Evolutionary conservation across 2,329 filamentous ascomycete genomes (phyloP).

Genomic region (Paecilomyces fulvus): DNA sequence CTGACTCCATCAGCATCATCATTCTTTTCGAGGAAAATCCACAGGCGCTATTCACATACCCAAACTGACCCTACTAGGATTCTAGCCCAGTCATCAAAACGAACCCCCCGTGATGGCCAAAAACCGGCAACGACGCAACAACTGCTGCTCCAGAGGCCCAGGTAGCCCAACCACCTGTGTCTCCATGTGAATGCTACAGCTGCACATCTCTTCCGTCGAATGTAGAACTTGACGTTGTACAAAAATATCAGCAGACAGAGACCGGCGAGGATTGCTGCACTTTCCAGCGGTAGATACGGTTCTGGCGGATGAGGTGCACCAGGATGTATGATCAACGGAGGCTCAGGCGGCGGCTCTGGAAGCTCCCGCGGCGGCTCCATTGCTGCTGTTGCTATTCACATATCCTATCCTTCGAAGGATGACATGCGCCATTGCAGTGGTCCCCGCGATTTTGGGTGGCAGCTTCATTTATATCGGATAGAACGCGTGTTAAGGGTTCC

Average conservation of each 20-base stretch:
- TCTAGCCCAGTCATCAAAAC: neutral
- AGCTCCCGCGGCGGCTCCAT: neutral
- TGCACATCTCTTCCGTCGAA: neutral
- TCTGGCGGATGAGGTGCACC: neutral
- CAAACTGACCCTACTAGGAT: neutral
- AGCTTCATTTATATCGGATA: neutral
- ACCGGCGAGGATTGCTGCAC: neutral
- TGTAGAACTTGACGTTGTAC: neutral
- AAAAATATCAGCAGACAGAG: neutral
- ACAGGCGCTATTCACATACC: neutral
- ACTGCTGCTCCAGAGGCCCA: neutral
- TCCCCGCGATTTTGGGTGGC: neutral
- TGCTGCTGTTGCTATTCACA: neutral
- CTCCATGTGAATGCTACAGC: neutral
- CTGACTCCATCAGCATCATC: neutral
- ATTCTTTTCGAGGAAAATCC: neutral
- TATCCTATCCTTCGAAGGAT: neutral
- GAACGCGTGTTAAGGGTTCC: neutral
- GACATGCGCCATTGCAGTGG: neutral
- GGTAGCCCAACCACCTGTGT: neutral
- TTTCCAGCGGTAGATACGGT: neutral
- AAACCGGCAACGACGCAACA: neutral
- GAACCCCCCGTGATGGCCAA: neutral
- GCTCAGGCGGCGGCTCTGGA: neutral
- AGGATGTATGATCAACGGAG: neutral